Conservation (phyloP, 352 stramenopile genomes). For the Vaucheria bursata region DNA sequence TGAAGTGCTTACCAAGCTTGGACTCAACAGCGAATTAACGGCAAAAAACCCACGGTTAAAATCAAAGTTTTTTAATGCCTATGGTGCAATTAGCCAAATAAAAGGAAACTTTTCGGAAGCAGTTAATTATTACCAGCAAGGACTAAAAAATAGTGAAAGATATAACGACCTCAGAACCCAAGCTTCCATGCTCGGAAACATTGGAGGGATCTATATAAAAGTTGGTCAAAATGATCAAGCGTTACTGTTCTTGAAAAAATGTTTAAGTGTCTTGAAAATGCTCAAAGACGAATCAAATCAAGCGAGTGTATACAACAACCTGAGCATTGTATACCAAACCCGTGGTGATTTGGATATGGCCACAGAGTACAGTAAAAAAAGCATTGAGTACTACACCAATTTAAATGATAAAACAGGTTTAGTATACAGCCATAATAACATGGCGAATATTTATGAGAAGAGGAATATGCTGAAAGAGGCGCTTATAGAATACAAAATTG, state of each 20-base stretch:
- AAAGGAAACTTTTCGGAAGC: neutral
- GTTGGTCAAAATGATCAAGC: neutral
- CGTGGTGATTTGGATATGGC: neutral
- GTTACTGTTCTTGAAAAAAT: neutral
- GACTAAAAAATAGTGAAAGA: neutral
- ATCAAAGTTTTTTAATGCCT: neutral
- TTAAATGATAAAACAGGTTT: neutral
- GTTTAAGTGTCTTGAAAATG: neutral
- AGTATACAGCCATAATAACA: neutral
- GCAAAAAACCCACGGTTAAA: neutral
- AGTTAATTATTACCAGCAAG: neutral
- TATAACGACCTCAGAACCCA: neutral
- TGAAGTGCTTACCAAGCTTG: neutral
- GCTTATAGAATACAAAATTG: neutral
- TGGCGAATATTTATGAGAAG: neutral
- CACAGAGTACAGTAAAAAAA: neutral
- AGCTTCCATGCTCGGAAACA: neutral
- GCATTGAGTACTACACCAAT: neutral
- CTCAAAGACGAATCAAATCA: neutral
- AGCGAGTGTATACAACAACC: neutral
- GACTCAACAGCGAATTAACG: neutral
- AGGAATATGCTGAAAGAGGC: neutral
- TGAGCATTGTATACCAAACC: neutral
- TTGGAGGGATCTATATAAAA: neutral
- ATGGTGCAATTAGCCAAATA: neutral